Conservation (phyloP, 768 basidiomycete genomes). For the Sistotremastrum suecicum region DNA sequence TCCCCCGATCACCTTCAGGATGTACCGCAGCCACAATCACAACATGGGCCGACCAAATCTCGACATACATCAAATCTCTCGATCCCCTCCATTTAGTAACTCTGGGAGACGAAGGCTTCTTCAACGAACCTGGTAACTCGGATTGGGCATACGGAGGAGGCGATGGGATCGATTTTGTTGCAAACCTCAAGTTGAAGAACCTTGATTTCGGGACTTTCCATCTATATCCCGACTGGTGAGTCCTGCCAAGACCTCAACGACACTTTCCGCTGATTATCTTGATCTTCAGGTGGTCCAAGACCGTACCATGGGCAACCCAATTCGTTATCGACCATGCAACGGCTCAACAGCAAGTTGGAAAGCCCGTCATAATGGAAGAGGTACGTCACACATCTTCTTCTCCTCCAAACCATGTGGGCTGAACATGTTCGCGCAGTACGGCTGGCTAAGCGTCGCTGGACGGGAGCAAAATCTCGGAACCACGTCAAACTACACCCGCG, state of each 20-base stretch:
- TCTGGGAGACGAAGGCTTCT: slow-evolving; percentile 10
- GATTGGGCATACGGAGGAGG: slow-evolving; percentile 6
- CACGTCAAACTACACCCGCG: not conserved
- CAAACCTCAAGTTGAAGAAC: slow-evolving; percentile 10
- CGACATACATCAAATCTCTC: slow-evolving; percentile 10
- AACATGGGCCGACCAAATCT: slow-evolving; percentile 7
- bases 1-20: slow-evolving; percentile 5
- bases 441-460: slow-evolving; percentile 4
- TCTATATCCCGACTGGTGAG: slow-evolving; percentile 7
- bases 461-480: not conserved
- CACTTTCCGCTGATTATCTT: not conserved
- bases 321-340: slow-evolving; percentile 14
- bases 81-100: slow-evolving; percentile 10
- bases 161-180: slow-evolving; percentile 12
- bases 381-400: not conserved
- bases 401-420: too few relatives aligned
- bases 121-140: slow-evolving; percentile 4
- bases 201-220: slow-evolving; percentile 15
- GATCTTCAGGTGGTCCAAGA: slow-evolving; percentile 2
- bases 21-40: slow-evolving; percentile 9
- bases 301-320: slow-evolving; percentile 3
- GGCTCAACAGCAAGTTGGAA: slow-evolving; percentile 10
- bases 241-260: not conserved
- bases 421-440: too few relatives aligned
- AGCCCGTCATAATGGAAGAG: slow-evolving; percentile 12